Evolutionary conservation across 306 rosid genomes (phyloP), one percentile per base, ranked within the genome.

Genomic region (Begonia fuchsioides): DNA sequence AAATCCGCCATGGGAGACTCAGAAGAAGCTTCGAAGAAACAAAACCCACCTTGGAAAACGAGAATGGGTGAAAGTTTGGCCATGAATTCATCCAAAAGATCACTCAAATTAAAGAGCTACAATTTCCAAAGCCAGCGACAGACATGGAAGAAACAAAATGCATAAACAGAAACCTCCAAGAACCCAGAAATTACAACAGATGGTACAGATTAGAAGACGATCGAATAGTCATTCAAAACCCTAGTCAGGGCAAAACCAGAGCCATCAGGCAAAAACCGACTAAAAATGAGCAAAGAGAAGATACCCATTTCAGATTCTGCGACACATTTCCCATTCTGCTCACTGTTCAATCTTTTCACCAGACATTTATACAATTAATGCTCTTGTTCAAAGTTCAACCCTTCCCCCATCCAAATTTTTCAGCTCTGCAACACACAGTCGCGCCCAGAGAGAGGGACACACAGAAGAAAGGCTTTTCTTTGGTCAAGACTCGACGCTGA

Each of bases 241-340:
- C 87, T 73, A 77, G 92, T 81, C 93, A 84, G 87, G 79, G 73
- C 17, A 60, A 26, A 26, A 45, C 76, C 77, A 73, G 45, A 75
- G 62, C 54, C 58, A 57, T 26, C 50, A 66, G 69, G 58, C 0
- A 38, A 61, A 48, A 59, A 32, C 58, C 45, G 72, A 68, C 73
- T 65, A 64, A 81, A 77, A 75, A 82, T 60, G 38, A 74, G 49
- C 65, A 69, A 73, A 72, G 78, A 76, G 50, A 73, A 84, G 76
- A 81, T 76, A 76, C 97, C 95, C 84, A 64, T 68, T 79, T 81
- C 74, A 76, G 95, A 81, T 84, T 68, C 82, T 56, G 71, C 53
- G 72, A 80, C 66, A 72, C 93, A 76, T 84, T 79, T 76, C 64
- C 90, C 43, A 65, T 73, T 50, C 71, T 66, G 56, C 66, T 69